Evolutionary conservation across 192 early-diverging fungal genomes (phyloP), one percentile per base, ranked within the genome.

Genomic region (Coemansia umbellata): DNA sequence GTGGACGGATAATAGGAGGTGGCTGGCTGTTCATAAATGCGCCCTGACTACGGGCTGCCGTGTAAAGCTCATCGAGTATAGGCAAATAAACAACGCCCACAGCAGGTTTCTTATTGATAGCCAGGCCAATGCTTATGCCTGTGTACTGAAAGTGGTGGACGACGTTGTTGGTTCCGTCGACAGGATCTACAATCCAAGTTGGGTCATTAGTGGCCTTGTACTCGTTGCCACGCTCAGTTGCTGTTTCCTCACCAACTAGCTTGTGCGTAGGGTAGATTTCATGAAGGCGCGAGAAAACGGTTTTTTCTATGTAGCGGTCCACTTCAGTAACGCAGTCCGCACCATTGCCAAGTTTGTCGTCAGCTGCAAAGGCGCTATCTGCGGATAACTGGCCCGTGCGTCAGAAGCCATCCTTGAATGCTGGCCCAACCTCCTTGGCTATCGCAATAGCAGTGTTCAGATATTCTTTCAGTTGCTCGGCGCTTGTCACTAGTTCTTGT

Each of bases 1-100:
- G 69, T 27, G 74, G 61, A 11, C 70, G 58, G 26, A 81, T 80
- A 4, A 91, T 50, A 5, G 89, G 90, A 36, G 92, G 70, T 5
- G 58, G 69, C 22, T 64, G 49, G 43, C 63, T 64, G 19, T 71
- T 71, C 30, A 78, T 32, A 36, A 58, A 57, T 0, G 74, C 62
- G 32, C 74, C 74, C 15, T 50, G 45, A 1, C 74, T 67, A 4
- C 52, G 58, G 8, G 60, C 55, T 0, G 63, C 56, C n/a, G 53
- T 61, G 57, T 81, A 88, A 50, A 89, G 75, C 63, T 98, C 90
- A 59, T 90, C 77, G 45, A 95, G 67, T 13, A 98, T 79, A 11
- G 95, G 95, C 64, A 93, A 88, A 60, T 86, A 94, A 6, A 98
- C 83, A 10, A 93, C 93, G 14, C 95, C 95, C 8, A 97, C 84